Base-by-base conservation (phyloP, 2,329 filamentous ascomycete genomes). In the Apiospora malaysiana region DNA sequence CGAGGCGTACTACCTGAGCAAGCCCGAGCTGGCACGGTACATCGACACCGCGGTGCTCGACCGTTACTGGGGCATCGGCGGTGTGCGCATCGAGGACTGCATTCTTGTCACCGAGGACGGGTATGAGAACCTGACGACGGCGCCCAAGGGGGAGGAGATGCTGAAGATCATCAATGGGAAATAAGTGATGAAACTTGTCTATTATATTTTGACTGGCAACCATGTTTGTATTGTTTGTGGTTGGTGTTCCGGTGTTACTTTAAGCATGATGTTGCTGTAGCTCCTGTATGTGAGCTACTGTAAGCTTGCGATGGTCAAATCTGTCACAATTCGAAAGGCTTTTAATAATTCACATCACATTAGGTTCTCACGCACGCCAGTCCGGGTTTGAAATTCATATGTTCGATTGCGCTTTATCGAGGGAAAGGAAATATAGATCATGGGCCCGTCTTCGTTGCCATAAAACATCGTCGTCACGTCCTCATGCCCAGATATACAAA, bases 61-160 rank as follows among this genome's bases (percentile, higher is more conserved):
- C 72, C 84, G 83, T 73, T 95, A 92, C 80, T 95, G 93, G 84
- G 84, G 83, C 37, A 91, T 98, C 0, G 96, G 95, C 21, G 96
- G 96, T 45, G 94, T 97, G 37, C 89, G 96, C 66, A 97, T 98
- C 72, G 96, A 99, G 83, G 94, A 98, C 78, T 93, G 95, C 79
- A 88, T 98, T 49, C 85, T 96, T 27, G 90, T 98, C 66, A 96
- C 92, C 1, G 86, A 92, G 72, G 84, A 88, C 32, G 94, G 95
- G 0, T 90, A 90, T 76, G 94, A 98, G 82, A 97, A 97, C 78
- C 78, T 98, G 79, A 97, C 94, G 1, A 87, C 88, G 1, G 92
- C 92, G 42, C 93, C 93, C 0, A 97, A 97, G 83, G 89, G 90
- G 1, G 86, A 92, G 69, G 91, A 94, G 78, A 82, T 94, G 76